Conservation (phyloP, 192 early-diverging fungal species). For the Piromyces sp. region DNA sequence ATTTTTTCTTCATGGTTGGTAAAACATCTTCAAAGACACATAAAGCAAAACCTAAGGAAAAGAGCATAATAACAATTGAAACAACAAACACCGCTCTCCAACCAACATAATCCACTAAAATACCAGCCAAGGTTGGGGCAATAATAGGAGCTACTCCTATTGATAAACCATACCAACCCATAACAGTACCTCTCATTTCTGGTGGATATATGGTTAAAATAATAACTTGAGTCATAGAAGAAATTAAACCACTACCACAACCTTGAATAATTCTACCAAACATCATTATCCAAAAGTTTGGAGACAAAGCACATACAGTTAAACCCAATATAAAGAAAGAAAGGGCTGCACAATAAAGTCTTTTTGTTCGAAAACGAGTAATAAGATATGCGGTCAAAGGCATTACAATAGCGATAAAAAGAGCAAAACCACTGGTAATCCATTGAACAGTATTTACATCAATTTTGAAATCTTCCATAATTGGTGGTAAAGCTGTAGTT, state of each 20-base stretch:
- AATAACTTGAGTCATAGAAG: background rate
- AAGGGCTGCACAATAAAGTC: background rate
- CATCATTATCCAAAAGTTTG: background rate
- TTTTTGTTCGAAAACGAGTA: background rate
- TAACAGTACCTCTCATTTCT: no score
- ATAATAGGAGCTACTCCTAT: background rate
- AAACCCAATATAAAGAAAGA: background rate
- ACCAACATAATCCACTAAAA: background rate
- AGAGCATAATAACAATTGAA: background rate
- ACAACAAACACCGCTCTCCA: background rate
- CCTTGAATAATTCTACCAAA: background rate
- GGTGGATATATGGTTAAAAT: background rate
- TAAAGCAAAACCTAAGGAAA: background rate
- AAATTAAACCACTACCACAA: background rate
- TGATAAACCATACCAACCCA: background rate
- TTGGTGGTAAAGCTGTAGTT: background rate
- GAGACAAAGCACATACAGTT: background rate
- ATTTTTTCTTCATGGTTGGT: background rate
- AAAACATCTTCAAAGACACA: background rate
- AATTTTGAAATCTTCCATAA: background rate
- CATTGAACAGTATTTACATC: background rate
- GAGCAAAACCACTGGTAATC: background rate
- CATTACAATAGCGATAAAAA: background rate
- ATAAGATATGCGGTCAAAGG: background rate
- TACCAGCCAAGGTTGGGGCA: background rate